A percentile compares a stretch with the other conserved stretches of the same genome.
Evolutionary conservation across 306 rosid species (phyloP).

Genomic region (Begonia peltatifolia): DNA sequence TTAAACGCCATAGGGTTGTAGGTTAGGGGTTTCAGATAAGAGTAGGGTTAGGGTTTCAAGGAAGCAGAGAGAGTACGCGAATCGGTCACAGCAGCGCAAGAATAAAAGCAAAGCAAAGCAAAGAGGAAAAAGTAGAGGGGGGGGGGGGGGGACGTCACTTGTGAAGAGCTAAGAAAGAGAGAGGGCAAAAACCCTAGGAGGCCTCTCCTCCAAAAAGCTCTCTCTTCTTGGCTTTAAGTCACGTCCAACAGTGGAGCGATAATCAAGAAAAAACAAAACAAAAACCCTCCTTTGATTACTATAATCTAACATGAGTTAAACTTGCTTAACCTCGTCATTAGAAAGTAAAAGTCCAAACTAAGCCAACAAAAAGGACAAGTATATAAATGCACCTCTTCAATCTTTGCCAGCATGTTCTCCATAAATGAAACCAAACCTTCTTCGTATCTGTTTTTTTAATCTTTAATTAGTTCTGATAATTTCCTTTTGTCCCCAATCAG

Average conservation of each 20-base stretch:
- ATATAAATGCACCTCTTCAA: too few relatives aligned
- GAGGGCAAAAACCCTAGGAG: neutral
- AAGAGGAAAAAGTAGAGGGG: constrained; percentile 2
- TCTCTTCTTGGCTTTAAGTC: neutral
- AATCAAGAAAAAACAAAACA: too few relatives aligned
- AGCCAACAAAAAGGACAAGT: too few relatives aligned
- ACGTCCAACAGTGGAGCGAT: neutral
- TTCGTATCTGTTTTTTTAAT: too few relatives aligned
- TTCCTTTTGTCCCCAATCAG: too few relatives aligned
- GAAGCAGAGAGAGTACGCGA: constrained; percentile 24
- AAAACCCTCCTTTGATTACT: too few relatives aligned
- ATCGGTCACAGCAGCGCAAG: constrained; percentile 33
- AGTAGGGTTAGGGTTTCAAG: constrained; percentile 20
- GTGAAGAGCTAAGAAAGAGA: neutral
- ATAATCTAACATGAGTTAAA: too few relatives aligned
- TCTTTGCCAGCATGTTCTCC: too few relatives aligned
- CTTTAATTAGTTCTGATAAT: too few relatives aligned
- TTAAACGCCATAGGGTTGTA: constrained; percentile 3
- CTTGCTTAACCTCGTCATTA: too few relatives aligned
- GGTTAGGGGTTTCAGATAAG: constrained; percentile 7
- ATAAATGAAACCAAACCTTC: too few relatives aligned
- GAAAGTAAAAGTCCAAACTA: too few relatives aligned
- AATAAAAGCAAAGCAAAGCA: constrained; percentile 15
- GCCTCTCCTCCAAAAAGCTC: neutral
- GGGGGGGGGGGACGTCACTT: constrained; percentile 23